Evolutionary conservation across 805 yeast genomes (phyloP).

Genomic region (Kazachstania taianensis): DNA sequence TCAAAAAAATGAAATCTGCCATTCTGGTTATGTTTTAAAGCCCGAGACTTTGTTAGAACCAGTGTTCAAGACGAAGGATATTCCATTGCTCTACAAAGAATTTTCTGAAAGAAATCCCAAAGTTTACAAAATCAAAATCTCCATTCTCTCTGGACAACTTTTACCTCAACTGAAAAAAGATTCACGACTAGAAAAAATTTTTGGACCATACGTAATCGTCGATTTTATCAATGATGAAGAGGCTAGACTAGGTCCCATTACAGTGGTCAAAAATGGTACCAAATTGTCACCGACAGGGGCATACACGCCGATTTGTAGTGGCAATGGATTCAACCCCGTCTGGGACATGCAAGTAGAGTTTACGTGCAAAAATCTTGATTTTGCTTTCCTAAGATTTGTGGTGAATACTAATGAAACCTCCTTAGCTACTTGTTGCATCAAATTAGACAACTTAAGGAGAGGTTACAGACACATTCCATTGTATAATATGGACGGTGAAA

Average conservation of each 20-base stretch:
- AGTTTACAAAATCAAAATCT: slow-evolving; percentile 28
- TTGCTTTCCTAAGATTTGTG: slow-evolving; percentile 48
- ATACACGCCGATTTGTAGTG: slow-evolving; percentile 31
- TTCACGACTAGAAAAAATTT: slow-evolving; percentile 5
- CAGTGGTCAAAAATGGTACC: slow-evolving; percentile 14
- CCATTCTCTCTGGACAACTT: slow-evolving; percentile 73
- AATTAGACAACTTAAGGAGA: slow-evolving; percentile 50
- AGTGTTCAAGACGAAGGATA: slow-evolving; percentile 18
- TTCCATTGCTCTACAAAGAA: slow-evolving; percentile 15
- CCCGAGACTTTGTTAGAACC: slow-evolving; percentile 40
- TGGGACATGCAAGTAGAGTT: slow-evolving; percentile 59
- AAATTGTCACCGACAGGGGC: slow-evolving; percentile 9
- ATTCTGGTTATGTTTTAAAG: slow-evolving; percentile 69
- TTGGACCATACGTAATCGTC: slow-evolving; percentile 19
- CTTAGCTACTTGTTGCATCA: slow-evolving; percentile 53
- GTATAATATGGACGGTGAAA: slow-evolving; percentile 73
- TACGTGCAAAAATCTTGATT: slow-evolving; percentile 28
- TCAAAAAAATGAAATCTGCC: slow-evolving; percentile 23
- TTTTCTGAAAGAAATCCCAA: slow-evolving; percentile 7
- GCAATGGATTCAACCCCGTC: slow-evolving; percentile 80
- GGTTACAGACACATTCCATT: slow-evolving; percentile 82
- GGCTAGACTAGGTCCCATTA: slow-evolving; percentile 11
- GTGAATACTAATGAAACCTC: slow-evolving; percentile 35
- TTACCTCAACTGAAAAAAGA: slow-evolving; percentile 54
- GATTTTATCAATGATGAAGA: slow-evolving; percentile 17